Evolutionary conservation across 139 green algal species (phyloP), one percentile per base, ranked within the genome.

Genomic region (Edaphochlamys debaryana): DNA sequence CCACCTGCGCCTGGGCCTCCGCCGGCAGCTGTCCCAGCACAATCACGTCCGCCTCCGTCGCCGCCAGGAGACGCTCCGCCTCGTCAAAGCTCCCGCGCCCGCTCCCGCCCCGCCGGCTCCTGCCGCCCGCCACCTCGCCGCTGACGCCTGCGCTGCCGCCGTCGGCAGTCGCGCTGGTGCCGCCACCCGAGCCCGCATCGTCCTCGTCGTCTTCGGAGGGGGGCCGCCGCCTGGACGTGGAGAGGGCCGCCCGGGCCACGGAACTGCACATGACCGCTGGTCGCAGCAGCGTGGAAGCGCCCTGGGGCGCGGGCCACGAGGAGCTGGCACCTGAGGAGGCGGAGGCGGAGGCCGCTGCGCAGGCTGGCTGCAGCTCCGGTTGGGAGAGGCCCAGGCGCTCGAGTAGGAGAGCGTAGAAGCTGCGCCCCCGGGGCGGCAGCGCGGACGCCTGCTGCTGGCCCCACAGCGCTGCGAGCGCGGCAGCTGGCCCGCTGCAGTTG

Each of bases 381-480:
- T 54, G 45, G 11, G 5, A 29, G 1, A 72, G 45, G 3, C 67
- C 78, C 30, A 84, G 36, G 17, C 50, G 78, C 5, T 76, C 48
- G 0, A 67, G 48, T 29, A 84, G n/a, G n/a, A 76, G 50, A 4
- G 17, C 11, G 78, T 77, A 84, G 66, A 84, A 84, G 27, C 48
- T 66, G 32, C 48, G 66, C 30, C 27, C 4, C 17, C 66, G 64
- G 25, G 66, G 48, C 13, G 62, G 36, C 66, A 84, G 50, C 36
- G 50, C 17, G 27, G 41, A 25, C 23, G 20, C 30, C 66, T 76
- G 66, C 66, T 84, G 78, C 50, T 56, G 50, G 19, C 66, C 64
- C 64, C 64, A 84, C 37, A 84, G 48, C 6, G 66, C 66, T 15
- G 78, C 78, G 66, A 84, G 78, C 13, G 66, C 78, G 0, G 66